A percentile compares a stretch with the other conserved stretches of the same genome.
These are phyloP conservation scores for Podochytrium sp. DNA, from an alignment of 192 early-diverging fungal species.

Conservation along the genomic window DNA sequence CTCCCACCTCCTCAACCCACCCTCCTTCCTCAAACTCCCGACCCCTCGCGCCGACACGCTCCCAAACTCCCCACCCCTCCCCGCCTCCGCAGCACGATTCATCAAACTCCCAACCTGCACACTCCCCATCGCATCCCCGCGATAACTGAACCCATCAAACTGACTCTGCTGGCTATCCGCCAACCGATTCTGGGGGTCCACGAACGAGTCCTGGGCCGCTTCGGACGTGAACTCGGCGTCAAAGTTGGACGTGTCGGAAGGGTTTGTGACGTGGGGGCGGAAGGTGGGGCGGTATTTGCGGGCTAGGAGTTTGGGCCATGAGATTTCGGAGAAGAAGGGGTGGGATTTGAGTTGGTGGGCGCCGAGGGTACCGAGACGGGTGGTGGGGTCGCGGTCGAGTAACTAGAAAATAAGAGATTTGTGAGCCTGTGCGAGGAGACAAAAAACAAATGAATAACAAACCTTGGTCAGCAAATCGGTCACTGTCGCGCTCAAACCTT, in stretches of 20 bases:
- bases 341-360: slow-evolving; percentile 73
- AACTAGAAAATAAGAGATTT: slow-evolving; percentile 77
- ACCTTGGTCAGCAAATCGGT: slow-evolving; percentile 52
- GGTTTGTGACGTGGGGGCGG: slow-evolving; percentile 79
- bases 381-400: slow-evolving; percentile 75
- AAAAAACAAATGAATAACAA: background rate
- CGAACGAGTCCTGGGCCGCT: slow-evolving; percentile 84
- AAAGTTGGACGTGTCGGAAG: slow-evolving; percentile 92
- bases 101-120: slow-evolving; percentile 2
- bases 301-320: slow-evolving; percentile 84
- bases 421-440: slow-evolving; percentile 61
- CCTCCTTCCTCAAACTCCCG: background rate
- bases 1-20: slow-evolving; percentile 13
- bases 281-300: slow-evolving; percentile 93
- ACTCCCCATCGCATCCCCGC: slow-evolving; percentile 2
- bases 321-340: slow-evolving; percentile 73
- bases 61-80: background rate
- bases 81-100: background rate
- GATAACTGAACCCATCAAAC: slow-evolving; percentile 93
- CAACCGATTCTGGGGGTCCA: slow-evolving; percentile 74
- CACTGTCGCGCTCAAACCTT: slow-evolving; percentile 37
- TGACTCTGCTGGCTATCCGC: slow-evolving; percentile 91
- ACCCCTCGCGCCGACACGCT: background rate
- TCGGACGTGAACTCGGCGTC: slow-evolving; percentile 98
- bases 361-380: slow-evolving; percentile 69